A percentile compares a stretch with the other conserved stretches of the same genome.
Conservation (phyloP, 139 green algal genomes). For the Chlorella vulgaris region DNA sequence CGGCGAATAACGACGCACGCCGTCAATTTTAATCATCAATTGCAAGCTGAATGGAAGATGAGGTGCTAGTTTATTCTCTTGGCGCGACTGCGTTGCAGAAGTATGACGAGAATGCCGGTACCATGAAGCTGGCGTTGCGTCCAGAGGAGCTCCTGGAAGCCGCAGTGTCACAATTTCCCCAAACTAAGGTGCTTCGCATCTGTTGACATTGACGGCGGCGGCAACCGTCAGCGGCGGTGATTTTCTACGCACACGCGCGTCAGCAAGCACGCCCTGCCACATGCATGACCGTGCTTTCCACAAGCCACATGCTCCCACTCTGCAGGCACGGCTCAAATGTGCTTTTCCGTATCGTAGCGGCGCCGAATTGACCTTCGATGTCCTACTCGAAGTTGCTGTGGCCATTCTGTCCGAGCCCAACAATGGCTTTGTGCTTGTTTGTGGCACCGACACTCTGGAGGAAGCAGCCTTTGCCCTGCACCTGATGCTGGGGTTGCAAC, state of each 20-base stretch:
- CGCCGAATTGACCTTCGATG: neutral
- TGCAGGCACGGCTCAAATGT: neutral
- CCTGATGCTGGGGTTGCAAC: constrained; percentile 26
- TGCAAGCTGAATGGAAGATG: neutral
- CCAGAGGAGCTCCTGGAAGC: neutral
- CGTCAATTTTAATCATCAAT: neutral
- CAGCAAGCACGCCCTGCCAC: neutral
- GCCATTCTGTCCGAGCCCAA: neutral
- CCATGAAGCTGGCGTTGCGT: neutral
- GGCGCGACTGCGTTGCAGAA: constrained; percentile 16
- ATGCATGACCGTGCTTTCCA: neutral
- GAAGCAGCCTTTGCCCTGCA: constrained; percentile 43
- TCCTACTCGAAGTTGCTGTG: neutral
- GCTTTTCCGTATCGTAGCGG: neutral
- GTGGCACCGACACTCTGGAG: constrained; percentile 47
- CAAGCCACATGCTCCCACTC: neutral
- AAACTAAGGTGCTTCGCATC: too few species aligned
- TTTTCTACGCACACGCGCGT: too few species aligned
- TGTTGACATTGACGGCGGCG: too few species aligned
- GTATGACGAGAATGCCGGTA: neutral
- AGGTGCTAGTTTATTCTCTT: constrained; percentile 8
- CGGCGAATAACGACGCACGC: too few species aligned
- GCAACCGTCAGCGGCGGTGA: too few species aligned
- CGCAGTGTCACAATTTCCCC: neutral
- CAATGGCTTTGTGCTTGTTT: constrained; percentile 18